Conservation (phyloP, 345 rosid species). For the Linum trigynum region DNA sequence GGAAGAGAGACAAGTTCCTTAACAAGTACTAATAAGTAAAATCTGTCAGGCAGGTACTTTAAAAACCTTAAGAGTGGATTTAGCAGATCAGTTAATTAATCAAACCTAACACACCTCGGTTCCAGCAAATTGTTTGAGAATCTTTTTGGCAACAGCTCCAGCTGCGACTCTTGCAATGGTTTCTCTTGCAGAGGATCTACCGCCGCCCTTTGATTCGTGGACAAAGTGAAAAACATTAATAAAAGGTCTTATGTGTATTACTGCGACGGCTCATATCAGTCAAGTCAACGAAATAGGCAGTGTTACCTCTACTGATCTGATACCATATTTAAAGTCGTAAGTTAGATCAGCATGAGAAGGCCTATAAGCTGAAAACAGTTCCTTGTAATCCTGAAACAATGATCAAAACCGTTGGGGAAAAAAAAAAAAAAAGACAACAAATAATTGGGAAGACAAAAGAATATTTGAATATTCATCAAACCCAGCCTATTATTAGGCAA, state of each 20-base stretch:
- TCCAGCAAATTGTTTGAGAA: constrained; percentile 62
- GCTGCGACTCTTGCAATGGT: constrained; percentile 96
- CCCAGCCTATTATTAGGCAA: too few species aligned
- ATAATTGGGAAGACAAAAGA: too few species aligned
- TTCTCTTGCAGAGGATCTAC: constrained; percentile 98
- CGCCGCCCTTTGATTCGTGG: constrained; percentile 69
- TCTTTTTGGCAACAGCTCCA: constrained; percentile 95
- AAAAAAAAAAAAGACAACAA: not conserved
- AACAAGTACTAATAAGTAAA: not conserved
- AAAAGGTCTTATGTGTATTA: not conserved
- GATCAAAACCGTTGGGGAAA: constrained; percentile 5
- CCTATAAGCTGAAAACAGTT: constrained; percentile 90
- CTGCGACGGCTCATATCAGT: not conserved
- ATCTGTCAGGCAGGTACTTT: not conserved
- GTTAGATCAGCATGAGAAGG: constrained; percentile 99
- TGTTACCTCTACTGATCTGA: constrained; percentile 82
- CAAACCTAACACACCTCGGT: constrained; percentile 57
- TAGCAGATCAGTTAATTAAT: not conserved
- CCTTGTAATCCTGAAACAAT: constrained; percentile 72
- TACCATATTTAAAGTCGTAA: constrained; percentile 98
- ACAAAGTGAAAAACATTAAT: constrained; percentile 13
- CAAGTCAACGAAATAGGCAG: not conserved
- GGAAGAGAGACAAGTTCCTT: not conserved
- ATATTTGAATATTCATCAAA: too few species aligned
- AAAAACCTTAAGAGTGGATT: not conserved